phyloP scores from a whole-genome alignment of 345 rosid species.

The Excoecaria agallocha region DNA sequence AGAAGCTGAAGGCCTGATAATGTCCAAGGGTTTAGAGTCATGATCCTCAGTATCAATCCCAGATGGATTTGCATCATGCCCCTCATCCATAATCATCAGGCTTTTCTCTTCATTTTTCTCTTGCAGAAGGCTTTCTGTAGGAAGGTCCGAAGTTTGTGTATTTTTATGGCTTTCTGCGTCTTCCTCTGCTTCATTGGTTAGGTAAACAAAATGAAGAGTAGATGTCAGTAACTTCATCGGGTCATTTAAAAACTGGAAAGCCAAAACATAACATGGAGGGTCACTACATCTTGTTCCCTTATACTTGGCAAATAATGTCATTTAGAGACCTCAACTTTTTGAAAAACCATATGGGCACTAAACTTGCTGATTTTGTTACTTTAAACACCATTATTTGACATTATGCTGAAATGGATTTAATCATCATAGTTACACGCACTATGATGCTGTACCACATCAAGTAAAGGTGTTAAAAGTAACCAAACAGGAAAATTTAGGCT shows the following conservation, averaged over 20 bases:
- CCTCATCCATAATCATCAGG: constrained; percentile 12
- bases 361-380: too few species aligned
- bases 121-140: constrained; percentile 11
- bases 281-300: too few species aligned
- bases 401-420: too few species aligned
- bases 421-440: too few species aligned
- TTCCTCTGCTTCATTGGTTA: neutral
- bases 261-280: neutral
- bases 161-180: constrained; percentile 7
- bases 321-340: too few species aligned
- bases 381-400: too few species aligned
- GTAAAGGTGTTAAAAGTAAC: too few species aligned
- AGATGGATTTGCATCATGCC: constrained; percentile 4
- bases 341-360: too few species aligned
- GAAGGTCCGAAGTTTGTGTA: constrained; percentile 9
- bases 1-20: constrained; percentile 19
- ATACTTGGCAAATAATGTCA: too few species aligned
- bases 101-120: constrained; percentile 21
- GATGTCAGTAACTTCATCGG: constrained; percentile 5
- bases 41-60: constrained; percentile 12
- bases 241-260: constrained; percentile 4
- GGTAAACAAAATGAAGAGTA: neutral
- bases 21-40: constrained; percentile 12
- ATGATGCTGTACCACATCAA: too few species aligned
- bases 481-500: too few species aligned